Conservation (phyloP, 2,329 filamentous ascomycete genomes). For the Verticillium isaacii region DNA sequence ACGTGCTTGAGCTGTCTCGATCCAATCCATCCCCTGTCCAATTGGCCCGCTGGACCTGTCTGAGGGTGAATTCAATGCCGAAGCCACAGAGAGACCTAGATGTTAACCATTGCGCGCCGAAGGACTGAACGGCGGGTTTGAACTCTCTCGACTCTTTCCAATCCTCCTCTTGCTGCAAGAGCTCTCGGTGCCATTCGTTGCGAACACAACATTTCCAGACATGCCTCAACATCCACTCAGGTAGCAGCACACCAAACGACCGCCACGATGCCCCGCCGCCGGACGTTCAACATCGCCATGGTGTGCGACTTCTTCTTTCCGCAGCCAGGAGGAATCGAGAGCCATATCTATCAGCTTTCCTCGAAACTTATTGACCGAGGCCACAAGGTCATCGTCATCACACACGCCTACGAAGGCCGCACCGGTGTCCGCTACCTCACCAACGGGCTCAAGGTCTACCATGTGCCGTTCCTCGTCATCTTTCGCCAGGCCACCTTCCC, state of each 20-base stretch:
- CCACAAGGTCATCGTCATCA: slow-evolving; percentile 97
- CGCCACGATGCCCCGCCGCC: slow-evolving; percentile 41
- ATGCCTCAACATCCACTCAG: slow-evolving; percentile 2
- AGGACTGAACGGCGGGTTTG: background rate
- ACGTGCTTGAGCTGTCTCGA: background rate
- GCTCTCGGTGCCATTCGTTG: background rate
- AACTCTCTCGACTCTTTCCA: background rate
- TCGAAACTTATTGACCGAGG: slow-evolving; percentile 95
- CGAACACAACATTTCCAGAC: background rate
- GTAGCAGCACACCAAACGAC: slow-evolving; percentile 1
- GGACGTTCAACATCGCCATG: slow-evolving; percentile 74
- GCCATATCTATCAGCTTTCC: slow-evolving; percentile 96
- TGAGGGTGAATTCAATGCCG: background rate
- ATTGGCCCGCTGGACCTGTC: background rate
- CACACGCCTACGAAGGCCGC: slow-evolving; percentile 86
- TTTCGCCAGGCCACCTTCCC: slow-evolving; percentile 92
- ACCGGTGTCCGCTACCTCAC: slow-evolving; percentile 93
- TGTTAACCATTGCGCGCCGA: background rate
- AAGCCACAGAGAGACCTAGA: background rate
- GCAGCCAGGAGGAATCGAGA: slow-evolving; percentile 92
- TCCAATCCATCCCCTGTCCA: background rate
- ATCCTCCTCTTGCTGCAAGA: background rate
- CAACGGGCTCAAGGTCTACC: slow-evolving; percentile 97
- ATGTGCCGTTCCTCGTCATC: slow-evolving; percentile 93
- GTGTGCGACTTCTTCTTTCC: slow-evolving; percentile 99